Base-by-base conservation (phyloP, 495 filamentous ascomycete genomes). In the Xylaria castorea region DNA sequence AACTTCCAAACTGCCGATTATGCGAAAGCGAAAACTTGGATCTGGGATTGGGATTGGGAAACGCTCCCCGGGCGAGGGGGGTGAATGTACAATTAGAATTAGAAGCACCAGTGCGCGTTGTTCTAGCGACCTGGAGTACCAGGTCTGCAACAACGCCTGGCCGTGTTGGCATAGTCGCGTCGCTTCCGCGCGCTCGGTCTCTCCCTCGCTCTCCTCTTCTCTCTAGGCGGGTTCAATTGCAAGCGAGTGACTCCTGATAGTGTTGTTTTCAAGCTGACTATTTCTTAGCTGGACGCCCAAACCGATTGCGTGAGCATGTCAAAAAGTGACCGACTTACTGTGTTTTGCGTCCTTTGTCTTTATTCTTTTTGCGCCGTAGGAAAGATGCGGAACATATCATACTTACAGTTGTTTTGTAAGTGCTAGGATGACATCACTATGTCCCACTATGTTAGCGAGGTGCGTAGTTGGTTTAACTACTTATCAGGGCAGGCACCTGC, bases 1-100 rank as follows among this genome's bases (percentile, higher is more conserved):
- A 50, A 32, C 71, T 63, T 32, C 71, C 61, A 38, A 78, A 73
- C 27, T 74, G 76, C 58, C 70, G 64, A 57, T 0, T 60, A 27
- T 50, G 70, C 69, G 62, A 25, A 18, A 57, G 3, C 22, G n/a
- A n/a, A n/a, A n/a, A n/a, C n/a, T n/a, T n/a, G n/a, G n/a, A n/a
- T n/a, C n/a, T n/a, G n/a, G n/a, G n/a, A n/a, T 25, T 30, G 38
- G 38, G 22, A 7, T 18, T 65, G 4, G 12, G 48, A 44, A 53
- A 55, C 14, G 60, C 57, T 16, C 60, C 9, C 16, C 57, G 22
- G 32, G 16, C 32, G 27, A 44, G 22, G 20, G 68, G 36, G 5
- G 58, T 14, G 27, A 36, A 42, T 25, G 46, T 14, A 46, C 11
- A 22, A 11, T 38, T 12, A 16, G 16, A 53, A 46, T n/a, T 40